phyloP scores from a whole-genome alignment of 2,329 filamentous ascomycete genomes.

The Fusarium chuoi region DNA sequence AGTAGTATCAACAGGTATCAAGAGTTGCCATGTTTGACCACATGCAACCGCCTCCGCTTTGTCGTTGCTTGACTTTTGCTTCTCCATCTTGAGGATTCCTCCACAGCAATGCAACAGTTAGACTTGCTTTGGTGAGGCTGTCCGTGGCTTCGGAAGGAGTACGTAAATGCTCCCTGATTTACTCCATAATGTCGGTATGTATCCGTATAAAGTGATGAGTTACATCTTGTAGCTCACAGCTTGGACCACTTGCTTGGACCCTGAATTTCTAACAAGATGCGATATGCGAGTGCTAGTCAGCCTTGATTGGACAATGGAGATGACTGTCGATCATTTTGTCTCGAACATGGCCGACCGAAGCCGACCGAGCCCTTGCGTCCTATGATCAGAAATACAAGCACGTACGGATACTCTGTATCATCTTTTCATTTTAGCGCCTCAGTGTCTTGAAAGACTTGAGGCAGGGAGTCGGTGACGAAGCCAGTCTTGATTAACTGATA shows the following conservation, averaged over 20 bases:
- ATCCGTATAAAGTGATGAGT: slow-evolving; percentile 5
- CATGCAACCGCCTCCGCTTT: background rate
- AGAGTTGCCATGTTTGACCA: background rate
- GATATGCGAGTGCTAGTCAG: slow-evolving; percentile 13
- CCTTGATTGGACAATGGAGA: slow-evolving; percentile 11
- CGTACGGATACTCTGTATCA: background rate
- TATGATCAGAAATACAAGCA: background rate
- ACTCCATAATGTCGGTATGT: background rate
- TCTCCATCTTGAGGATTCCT: background rate
- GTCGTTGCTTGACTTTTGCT: background rate
- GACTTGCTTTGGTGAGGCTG: background rate
- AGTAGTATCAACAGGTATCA: background rate
- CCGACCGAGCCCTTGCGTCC: background rate
- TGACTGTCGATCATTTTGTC: slow-evolving; percentile 13
- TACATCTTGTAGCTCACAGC: slow-evolving; percentile 18
- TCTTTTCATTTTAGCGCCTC: background rate
- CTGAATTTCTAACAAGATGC: slow-evolving; percentile 28
- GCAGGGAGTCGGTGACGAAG: slow-evolving; percentile 28
- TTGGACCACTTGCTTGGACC: slow-evolving; percentile 35
- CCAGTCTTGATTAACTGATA: background rate
- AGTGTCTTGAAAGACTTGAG: background rate
- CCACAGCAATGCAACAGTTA: background rate
- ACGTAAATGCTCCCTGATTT: slow-evolving; percentile 9
- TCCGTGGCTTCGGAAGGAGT: slow-evolving; percentile 7
- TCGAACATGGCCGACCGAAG: slow-evolving; percentile 24